A percentile compares a stretch with the other conserved stretches of the same genome.
Conservation (phyloP, 2,329 filamentous ascomycete species). For the Ploettnerulaceae sp. region DNA sequence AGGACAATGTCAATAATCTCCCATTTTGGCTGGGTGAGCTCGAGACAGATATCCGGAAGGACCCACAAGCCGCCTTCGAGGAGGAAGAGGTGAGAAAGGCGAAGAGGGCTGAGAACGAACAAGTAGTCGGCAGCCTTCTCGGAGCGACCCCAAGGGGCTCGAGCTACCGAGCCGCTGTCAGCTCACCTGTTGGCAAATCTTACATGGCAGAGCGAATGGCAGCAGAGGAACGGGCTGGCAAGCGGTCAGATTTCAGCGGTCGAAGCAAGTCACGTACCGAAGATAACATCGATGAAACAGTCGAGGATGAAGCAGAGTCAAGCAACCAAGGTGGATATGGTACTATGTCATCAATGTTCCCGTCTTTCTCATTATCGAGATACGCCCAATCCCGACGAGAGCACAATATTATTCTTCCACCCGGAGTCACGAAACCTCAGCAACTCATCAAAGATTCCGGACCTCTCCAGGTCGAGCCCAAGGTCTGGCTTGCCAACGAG, state of each 20-base stretch:
- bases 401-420: conserved; percentile 59
- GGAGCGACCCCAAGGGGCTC: conserved; percentile 43
- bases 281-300: conserved; percentile 35
- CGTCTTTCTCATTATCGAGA: conserved; percentile 75
- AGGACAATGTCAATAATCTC: conserved; percentile 92
- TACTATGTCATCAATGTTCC: conserved; percentile 68
- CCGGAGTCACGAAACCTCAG: conserved; percentile 80
- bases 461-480: conserved; percentile 87
- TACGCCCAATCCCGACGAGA: conserved; percentile 58
- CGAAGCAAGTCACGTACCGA: conserved; percentile 17
- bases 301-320: conserved; percentile 34
- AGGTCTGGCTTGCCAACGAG: conserved; percentile 98
- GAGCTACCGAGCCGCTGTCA: conserved; percentile 54
- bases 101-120: conserved; percentile 77
- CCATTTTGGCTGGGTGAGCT: conserved; percentile 94
- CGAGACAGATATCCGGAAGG: conserved; percentile 88
- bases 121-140: conserved; percentile 84
- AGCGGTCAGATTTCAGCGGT: conserved; percentile 31
- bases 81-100: conserved; percentile 82
- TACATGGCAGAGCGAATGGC: conserved; percentile 53
- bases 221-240: conserved; percentile 36
- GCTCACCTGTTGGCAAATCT: conserved; percentile 65
- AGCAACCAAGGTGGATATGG: conserved; percentile 42
- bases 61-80: conserved; percentile 85
- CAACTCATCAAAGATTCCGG: conserved; percentile 94